phyloP scores from a whole-genome alignment of 2,329 filamentous ascomycete genomes.

The Fusarium sp. region DNA sequence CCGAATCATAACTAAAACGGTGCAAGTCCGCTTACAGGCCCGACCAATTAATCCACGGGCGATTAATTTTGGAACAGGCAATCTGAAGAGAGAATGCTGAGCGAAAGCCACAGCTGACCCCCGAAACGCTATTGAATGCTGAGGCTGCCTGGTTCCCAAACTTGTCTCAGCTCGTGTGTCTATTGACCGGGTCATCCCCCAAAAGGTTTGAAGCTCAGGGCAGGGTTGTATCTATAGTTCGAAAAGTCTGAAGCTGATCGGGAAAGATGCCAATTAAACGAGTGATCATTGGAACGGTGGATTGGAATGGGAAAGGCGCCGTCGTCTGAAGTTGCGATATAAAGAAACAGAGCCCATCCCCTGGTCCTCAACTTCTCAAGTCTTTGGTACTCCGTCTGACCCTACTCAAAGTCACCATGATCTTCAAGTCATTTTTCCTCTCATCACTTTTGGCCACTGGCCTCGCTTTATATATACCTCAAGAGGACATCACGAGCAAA shows the following conservation, averaged over 20 bases:
- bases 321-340: accelerated
- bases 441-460: not conserved
- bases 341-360: not conserved
- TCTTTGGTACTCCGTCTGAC: not conserved
- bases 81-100: not conserved
- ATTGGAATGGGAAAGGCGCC: not conserved
- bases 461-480: not conserved
- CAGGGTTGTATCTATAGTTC: not conserved
- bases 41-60: not conserved
- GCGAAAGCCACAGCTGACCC: not conserved
- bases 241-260: no score
- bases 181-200: not conserved
- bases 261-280: no score
- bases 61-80: not conserved
- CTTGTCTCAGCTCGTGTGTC: not conserved
- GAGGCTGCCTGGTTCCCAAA: not conserved
- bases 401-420: not conserved
- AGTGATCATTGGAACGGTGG: accelerated
- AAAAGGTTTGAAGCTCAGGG: not conserved
- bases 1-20: not conserved
- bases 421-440: slow-evolving; percentile 6
- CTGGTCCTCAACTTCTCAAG: accelerated
- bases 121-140: not conserved
- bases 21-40: no score
- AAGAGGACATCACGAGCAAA: not conserved